Evolutionary conservation across 1,139 yeast genomes (phyloP), one percentile per base, ranked within the genome.

Genomic region (Saccharomycopsis hybrid): DNA sequence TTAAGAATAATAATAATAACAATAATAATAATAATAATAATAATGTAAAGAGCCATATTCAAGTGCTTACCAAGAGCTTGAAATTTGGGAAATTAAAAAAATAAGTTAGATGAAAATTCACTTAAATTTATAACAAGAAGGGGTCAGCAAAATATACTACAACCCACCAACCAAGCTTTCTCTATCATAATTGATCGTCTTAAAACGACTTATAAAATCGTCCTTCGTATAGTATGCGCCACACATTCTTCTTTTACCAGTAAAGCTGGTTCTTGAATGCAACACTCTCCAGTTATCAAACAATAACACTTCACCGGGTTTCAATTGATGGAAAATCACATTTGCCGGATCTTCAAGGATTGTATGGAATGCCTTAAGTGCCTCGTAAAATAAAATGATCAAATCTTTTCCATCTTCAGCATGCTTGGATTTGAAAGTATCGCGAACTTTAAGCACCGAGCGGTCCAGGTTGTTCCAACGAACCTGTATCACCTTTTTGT

Each of bases 391-490:
- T 57, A 37, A 24, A 7, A 28, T 24, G n/a, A 37, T 27, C 7
- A 44, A 11, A 3, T 44, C 47, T 8, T 29, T 18, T 7, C 24
- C 13, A 36, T 36, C 39, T 9, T 9, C 5, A 13, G 24, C 18
- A 5, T 7, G n/a, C 7, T 9, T 5, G 18, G 13, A 9, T 36
- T 36, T 36, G 39, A 36, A 36, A 5, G 39, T 5, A n/a, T n/a
- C n/a, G n/a, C n/a, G 36, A 3, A 32, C n/a, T 32, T 32, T 32
- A 11, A 32, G 2, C n/a, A 32, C 36, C 28, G 43, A 40, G 42
- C 90, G 68, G 60, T 84, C 90, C 53, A 82, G 78, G 62, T 81
- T 84, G 65, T 84, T 84, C 89, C 89, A 84, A 41, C 90, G 72
- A 13, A 82, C 78, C 62, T 84, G 90, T 27, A 77, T 66, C 54